phyloP scores from a whole-genome alignment of 2,329 filamentous ascomycete species.

The Cytospora schulzeri region DNA sequence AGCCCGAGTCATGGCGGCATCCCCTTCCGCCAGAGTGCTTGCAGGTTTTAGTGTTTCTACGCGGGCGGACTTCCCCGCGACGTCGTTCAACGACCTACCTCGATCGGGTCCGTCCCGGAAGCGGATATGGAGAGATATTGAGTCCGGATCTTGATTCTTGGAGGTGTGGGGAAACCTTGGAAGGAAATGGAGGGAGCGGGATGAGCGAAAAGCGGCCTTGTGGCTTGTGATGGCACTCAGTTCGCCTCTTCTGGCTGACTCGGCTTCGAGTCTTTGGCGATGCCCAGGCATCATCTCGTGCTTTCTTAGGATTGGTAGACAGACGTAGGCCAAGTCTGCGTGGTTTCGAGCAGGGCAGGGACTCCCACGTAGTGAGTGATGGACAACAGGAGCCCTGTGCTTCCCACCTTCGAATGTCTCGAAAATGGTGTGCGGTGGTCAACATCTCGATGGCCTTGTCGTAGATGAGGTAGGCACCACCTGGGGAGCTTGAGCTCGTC shows the following conservation, averaged over 20 bases:
- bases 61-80: background rate
- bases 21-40: background rate
- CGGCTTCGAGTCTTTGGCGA: background rate
- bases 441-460: background rate
- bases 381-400: background rate
- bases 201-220: background rate
- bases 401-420: background rate
- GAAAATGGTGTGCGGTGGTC: background rate
- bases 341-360: background rate
- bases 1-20: background rate
- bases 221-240: background rate
- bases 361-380: background rate
- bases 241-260: background rate
- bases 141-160: background rate
- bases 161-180: background rate
- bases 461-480: conserved; percentile 5
- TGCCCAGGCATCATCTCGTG: background rate
- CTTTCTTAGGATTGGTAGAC: background rate
- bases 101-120: background rate
- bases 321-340: background rate
- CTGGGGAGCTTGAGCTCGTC: background rate
- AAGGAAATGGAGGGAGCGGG: background rate
- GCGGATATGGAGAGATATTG: background rate
- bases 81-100: background rate
- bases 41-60: background rate